phyloP scores from a whole-genome alignment of 768 basidiomycete genomes.

The Rossbeevera mucosa region DNA sequence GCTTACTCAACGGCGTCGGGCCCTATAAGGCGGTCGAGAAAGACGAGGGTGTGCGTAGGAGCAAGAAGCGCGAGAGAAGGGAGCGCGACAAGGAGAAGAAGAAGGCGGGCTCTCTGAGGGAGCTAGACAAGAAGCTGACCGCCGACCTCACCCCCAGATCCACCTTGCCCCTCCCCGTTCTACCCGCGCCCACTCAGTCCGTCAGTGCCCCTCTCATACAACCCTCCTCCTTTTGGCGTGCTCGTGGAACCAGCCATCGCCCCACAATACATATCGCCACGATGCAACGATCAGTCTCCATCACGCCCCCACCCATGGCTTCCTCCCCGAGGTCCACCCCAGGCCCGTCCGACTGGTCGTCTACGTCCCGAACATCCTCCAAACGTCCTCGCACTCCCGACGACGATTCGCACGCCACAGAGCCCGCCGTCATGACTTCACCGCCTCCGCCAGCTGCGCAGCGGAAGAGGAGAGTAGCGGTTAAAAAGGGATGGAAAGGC shows the following conservation, averaged over 20 bases:
- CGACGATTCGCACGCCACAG: conserved; percentile 45
- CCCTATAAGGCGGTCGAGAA: conserved; percentile 61
- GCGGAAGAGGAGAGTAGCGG: conserved; percentile 58
- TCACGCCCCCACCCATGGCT: conserved; percentile 65
- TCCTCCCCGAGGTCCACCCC: conserved; percentile 72
- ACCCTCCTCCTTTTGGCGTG: conserved; percentile 58
- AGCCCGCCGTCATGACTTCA: conserved; percentile 19
- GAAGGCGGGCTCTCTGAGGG: conserved; percentile 34
- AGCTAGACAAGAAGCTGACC: conserved; percentile 32
- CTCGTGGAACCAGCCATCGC: conserved; percentile 36
- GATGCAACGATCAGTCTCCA: conserved; percentile 65
- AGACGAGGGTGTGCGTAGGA: conserved; percentile 52
- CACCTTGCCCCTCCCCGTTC: conserved; percentile 17
- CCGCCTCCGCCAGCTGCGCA: conserved; percentile 30
- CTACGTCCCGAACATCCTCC: conserved; percentile 72
- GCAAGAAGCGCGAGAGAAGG: conserved; percentile 45
- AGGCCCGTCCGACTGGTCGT: conserved; percentile 67
- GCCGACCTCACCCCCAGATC: conserved; percentile 12
- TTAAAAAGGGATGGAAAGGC: conserved; percentile 85
- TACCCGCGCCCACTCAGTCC: conserved; percentile 18
- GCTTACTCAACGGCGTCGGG: conserved; percentile 69
- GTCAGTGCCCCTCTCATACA: conserved; percentile 30
- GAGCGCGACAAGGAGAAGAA: conserved; percentile 50
- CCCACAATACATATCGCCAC: conserved; percentile 71
- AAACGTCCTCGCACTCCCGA: conserved; percentile 75